Percentiles rank a stretch among this genome's conserved stretches.
Conservation (phyloP, 176 grass and related monocot genomes). For the Phyllostachys edulis region DNA sequence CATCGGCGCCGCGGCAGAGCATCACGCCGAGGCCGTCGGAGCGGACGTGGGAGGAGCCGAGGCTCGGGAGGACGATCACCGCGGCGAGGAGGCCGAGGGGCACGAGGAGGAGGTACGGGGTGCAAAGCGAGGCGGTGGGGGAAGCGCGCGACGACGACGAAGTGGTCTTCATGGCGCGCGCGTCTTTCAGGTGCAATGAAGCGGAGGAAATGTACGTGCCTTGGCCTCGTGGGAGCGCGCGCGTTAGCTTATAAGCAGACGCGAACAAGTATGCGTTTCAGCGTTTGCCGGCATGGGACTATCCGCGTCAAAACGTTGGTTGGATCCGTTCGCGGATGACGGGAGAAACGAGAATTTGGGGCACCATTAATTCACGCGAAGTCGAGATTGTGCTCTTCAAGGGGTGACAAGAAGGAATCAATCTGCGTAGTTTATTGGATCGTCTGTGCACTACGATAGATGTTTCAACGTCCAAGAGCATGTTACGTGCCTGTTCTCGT, state of each 20-base stretch:
- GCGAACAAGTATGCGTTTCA: neutral
- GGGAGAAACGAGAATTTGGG: neutral
- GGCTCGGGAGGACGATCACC: conserved; percentile 36
- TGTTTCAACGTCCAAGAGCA: conserved; percentile 20
- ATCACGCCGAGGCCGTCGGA: conserved; percentile 28
- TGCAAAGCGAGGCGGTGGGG: conserved; percentile 17
- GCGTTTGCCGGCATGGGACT: neutral
- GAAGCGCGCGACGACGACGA: conserved; percentile 21
- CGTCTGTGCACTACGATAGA: neutral
- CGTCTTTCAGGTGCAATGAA: neutral
- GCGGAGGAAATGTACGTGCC: neutral
- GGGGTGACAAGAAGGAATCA: neutral
- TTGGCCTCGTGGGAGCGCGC: neutral
- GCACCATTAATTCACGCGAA: neutral
- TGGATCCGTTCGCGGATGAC: conserved; percentile 22
- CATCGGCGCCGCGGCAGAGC: conserved; percentile 18
- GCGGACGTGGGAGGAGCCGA: conserved; percentile 29
- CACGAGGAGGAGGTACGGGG: conserved; percentile 18
- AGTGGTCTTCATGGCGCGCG: conserved; percentile 36
- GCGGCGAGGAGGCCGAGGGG: conserved; percentile 46
- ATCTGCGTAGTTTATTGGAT: neutral
- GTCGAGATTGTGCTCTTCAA: neutral
- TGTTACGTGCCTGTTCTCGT: conserved; percentile 12
- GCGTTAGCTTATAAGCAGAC: neutral
- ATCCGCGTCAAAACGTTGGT: neutral